A percentile compares a stretch with the other conserved stretches of the same genome.
These are phyloP conservation scores for Amaranthus palmeri DNA, from an alignment of 148 eudicot species.

Conservation along the genomic window DNA sequence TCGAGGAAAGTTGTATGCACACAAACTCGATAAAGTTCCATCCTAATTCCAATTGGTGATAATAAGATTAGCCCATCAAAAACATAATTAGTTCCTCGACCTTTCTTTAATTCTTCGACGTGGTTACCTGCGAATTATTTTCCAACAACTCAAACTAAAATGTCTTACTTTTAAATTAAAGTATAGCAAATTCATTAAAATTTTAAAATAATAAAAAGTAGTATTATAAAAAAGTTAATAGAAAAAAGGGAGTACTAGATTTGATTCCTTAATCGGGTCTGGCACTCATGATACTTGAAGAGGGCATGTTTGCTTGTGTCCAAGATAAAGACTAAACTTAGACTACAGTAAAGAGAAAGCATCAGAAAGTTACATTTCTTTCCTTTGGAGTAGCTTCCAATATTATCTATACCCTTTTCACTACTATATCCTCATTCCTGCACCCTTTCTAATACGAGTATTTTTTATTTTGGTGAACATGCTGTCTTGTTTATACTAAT, in stretches of 20 bases:
- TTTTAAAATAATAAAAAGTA: too few relatives aligned
- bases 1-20: too few relatives aligned
- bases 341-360: constrained; percentile 37
- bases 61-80: too few relatives aligned
- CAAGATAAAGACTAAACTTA: constrained; percentile 30
- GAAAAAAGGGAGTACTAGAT: constrained; percentile 6
- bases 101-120: too few relatives aligned
- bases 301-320: constrained; percentile 31
- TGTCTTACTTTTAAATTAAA: too few relatives aligned
- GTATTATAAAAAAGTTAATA: neutral
- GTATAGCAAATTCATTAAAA: too few relatives aligned
- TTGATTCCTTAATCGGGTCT: constrained; percentile 16
- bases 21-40: too few relatives aligned
- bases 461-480: constrained; percentile 1
- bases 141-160: too few relatives aligned
- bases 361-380: constrained; percentile 26
- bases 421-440: neutral
- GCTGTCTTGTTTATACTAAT: constrained; percentile 8
- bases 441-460: neutral
- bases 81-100: too few relatives aligned
- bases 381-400: constrained; percentile 36
- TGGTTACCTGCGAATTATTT: too few relatives aligned
- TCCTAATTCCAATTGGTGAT: too few relatives aligned
- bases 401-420: constrained; percentile 28
- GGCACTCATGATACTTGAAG: constrained; percentile 27